These are phyloP conservation scores for Rhizophagus clarus DNA, from an alignment of 192 early-diverging fungal species.

Conservation along the genomic window DNA sequence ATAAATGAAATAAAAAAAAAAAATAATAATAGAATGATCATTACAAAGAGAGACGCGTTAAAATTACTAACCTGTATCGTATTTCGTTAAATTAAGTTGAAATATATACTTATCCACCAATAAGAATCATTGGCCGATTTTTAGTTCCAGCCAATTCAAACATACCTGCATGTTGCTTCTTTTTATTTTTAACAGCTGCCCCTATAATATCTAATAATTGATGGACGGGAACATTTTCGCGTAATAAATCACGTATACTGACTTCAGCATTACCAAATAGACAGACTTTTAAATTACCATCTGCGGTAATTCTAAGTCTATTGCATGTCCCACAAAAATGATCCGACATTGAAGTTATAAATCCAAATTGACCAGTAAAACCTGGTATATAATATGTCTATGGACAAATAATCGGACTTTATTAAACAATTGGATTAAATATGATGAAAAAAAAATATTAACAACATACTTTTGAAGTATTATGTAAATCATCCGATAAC, in stretches of 20 bases:
- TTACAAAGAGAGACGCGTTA: background rate
- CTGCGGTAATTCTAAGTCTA: slow-evolving; percentile 87
- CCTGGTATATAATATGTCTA: slow-evolving; percentile 75
- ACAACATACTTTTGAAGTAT: slow-evolving; percentile 73
- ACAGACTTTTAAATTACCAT: slow-evolving; percentile 94
- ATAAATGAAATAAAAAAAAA: no score
- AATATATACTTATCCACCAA: slow-evolving; percentile 73
- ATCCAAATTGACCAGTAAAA: slow-evolving; percentile 88
- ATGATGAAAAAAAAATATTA: background rate
- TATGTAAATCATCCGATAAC: slow-evolving; percentile 72
- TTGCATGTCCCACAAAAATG: slow-evolving; percentile 96
- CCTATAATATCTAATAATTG: slow-evolving; percentile 73
- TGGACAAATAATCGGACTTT: background rate
- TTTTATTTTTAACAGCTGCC: slow-evolving; percentile 84
- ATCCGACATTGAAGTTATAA: slow-evolving; percentile 98
- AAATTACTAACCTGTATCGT: background rate
- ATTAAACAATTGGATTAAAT: background rate
- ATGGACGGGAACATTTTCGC: slow-evolving; percentile 62
- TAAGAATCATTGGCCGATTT: slow-evolving; percentile 94
- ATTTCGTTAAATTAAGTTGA: background rate
- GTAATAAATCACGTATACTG: slow-evolving; percentile 77
- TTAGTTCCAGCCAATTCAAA: slow-evolving; percentile 77
- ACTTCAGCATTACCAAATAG: slow-evolving; percentile 94
- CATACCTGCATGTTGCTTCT: slow-evolving; percentile 94
- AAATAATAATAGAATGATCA: no score